Percentiles rank a stretch among this genome's conserved stretches.
These are phyloP conservation scores for Ophiocordyceps polyrhachis-furcata DNA, from an alignment of 2,329 filamentous ascomycete species.

Conservation along the genomic window DNA sequence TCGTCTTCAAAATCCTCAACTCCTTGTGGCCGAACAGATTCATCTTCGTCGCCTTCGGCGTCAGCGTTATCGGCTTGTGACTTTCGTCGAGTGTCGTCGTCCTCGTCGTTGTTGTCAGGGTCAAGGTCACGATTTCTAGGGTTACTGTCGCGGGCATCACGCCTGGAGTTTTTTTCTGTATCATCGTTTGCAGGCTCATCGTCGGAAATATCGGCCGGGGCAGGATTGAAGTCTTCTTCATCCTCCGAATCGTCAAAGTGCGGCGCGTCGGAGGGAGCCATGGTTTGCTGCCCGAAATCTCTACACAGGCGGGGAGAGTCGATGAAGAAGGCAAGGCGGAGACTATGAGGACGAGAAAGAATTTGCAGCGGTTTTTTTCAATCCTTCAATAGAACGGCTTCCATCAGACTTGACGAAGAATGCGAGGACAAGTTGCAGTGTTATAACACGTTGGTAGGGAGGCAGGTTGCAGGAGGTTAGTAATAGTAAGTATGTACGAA, in stretches of 20 bases:
- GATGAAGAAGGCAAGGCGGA: too few relatives aligned
- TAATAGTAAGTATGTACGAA: too few relatives aligned
- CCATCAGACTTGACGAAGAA: too few relatives aligned
- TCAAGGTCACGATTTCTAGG: slow-evolving; percentile 11
- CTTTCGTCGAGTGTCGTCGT: slow-evolving; percentile 11
- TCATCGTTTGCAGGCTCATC: slow-evolving; percentile 24
- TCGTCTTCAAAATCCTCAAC: slow-evolving; percentile 16
- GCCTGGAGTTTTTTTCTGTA: slow-evolving; percentile 16
- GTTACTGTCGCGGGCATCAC: slow-evolving; percentile 20
- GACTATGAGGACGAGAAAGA: too few relatives aligned
- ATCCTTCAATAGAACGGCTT: too few relatives aligned
- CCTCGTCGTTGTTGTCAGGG: slow-evolving; percentile 23
- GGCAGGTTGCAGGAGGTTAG: too few relatives aligned
- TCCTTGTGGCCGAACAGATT: slow-evolving; percentile 5
- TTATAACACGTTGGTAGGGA: too few relatives aligned
- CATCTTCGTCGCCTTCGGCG: slow-evolving; percentile 23
- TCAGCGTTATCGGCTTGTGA: slow-evolving; percentile 10
- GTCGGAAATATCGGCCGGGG: slow-evolving; percentile 54
- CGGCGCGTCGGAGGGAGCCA: slow-evolving; percentile 28
- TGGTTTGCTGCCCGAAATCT: slow-evolving; percentile 6
- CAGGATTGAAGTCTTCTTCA: slow-evolving; percentile 80
- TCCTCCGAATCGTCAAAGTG: slow-evolving; percentile 49
- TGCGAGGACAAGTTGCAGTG: too few relatives aligned
- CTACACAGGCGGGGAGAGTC: neutral
- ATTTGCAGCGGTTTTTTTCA: neutral